Conservation (phyloP, 148 eudicot genomes). For the Rhododendron griersonianum region DNA sequence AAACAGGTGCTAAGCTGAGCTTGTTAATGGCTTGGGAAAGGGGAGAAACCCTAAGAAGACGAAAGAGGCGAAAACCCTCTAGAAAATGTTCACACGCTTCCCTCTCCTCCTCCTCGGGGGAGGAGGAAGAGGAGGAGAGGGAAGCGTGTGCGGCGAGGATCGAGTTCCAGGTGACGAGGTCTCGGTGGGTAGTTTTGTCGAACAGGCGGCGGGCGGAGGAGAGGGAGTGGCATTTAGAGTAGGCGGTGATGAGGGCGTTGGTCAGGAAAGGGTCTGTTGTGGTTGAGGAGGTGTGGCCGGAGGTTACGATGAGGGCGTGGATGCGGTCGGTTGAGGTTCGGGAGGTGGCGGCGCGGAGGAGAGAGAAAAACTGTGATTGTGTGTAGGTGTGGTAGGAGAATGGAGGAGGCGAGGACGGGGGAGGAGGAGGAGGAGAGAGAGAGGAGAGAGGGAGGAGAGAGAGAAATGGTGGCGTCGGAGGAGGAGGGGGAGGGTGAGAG, state of each 20-base stretch:
- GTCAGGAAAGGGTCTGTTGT: slow-evolving; percentile 8
- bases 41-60: not conserved
- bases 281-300: not conserved
- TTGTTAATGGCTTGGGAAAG: not conserved
- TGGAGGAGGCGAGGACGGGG: not conserved
- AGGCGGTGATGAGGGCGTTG: slow-evolving; percentile 22
- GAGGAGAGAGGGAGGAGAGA: not conserved
- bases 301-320: slow-evolving; percentile 19
- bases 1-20: slow-evolving; percentile 22
- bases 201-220: slow-evolving; percentile 18
- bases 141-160: slow-evolving; percentile 15
- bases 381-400: not conserved
- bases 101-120: not conserved
- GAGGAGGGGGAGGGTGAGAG: not conserved
- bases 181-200: slow-evolving; percentile 1
- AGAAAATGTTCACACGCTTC: not conserved
- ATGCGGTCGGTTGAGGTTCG: not conserved
- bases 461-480: not conserved
- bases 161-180: slow-evolving; percentile 23
- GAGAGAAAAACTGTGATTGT: slow-evolving; percentile 7
- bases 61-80: slow-evolving; percentile 21
- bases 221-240: slow-evolving; percentile 8
- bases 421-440: not conserved
- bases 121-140: not conserved
- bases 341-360: slow-evolving; percentile 19